phyloP scores from a whole-genome alignment of 2,329 filamentous ascomycete genomes.

The Penicillium concentricum region DNA sequence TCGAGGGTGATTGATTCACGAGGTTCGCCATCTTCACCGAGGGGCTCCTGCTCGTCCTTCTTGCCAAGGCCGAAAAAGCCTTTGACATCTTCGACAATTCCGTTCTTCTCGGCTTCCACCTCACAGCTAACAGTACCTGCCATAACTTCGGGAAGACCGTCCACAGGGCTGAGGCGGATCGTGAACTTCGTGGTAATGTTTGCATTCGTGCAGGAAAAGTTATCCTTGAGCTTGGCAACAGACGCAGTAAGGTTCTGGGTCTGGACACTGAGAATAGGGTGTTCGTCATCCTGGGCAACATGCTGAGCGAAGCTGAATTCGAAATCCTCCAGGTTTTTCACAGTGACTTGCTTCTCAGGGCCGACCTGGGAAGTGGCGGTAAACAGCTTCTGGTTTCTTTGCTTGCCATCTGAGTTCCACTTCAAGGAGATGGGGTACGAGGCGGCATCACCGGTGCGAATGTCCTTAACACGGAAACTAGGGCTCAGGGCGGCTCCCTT shows the following conservation, averaged over 20 bases:
- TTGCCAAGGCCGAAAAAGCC: constrained; percentile 93
- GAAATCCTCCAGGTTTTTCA: constrained; percentile 81
- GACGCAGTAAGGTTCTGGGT: constrained; percentile 86
- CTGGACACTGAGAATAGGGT: constrained; percentile 63
- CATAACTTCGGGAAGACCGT: constrained; percentile 76
- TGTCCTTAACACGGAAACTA: constrained; percentile 97
- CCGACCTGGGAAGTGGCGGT: constrained; percentile 73
- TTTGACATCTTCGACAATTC: constrained; percentile 91
- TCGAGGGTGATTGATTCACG: constrained; percentile 51
- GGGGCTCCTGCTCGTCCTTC: constrained; percentile 74
- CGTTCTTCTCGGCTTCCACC: constrained; percentile 71
- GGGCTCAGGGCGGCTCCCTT: constrained; percentile 88
- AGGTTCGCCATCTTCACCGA: constrained; percentile 61
- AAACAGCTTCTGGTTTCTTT: constrained; percentile 79
- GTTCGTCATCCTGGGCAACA: constrained; percentile 42
- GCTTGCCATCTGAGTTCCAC: constrained; percentile 70
- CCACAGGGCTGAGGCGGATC: constrained; percentile 67
- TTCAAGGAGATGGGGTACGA: constrained; percentile 73
- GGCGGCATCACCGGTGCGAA: constrained; percentile 74
- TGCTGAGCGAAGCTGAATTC: constrained; percentile 76
- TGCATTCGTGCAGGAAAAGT: constrained; percentile 71
- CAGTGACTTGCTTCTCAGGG: constrained; percentile 76
- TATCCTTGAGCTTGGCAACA: constrained; percentile 73
- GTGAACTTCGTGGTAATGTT: constrained; percentile 80
- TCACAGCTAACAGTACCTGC: constrained; percentile 83